Evolutionary conservation across 208 protist genomes (phyloP).

Genomic region (Balamuthia mandrillaris): DNA sequence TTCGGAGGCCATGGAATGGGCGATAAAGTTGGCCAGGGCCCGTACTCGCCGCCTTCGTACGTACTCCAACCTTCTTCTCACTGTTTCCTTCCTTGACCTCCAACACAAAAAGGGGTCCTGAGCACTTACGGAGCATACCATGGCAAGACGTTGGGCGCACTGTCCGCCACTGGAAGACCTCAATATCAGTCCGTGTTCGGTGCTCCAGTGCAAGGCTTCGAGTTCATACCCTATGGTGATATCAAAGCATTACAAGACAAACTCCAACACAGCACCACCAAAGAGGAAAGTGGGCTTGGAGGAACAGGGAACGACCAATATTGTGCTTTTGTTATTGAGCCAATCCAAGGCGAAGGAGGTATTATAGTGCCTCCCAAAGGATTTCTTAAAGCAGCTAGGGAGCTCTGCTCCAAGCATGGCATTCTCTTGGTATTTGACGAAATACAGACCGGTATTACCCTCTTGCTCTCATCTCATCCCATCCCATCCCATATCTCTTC

Average conservation of each 20-base stretch:
- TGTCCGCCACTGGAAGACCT: neutral
- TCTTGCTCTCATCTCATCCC: neutral
- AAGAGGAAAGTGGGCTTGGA: neutral
- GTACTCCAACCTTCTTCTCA: neutral
- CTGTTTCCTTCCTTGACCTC: neutral
- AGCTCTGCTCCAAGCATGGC: slow-evolving; percentile 78
- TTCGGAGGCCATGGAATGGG: slow-evolving; percentile 19
- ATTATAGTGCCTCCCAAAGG: slow-evolving; percentile 75
- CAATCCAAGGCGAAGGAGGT: slow-evolving; percentile 91
- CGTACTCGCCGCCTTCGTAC: neutral
- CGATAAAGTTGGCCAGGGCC: slow-evolving; percentile 8
- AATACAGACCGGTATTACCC: slow-evolving; percentile 63
- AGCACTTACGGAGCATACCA: neutral
- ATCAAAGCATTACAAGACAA: neutral
- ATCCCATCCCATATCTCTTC: neutral
- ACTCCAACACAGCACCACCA: neutral
- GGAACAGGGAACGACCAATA: neutral
- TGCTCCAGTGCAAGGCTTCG: neutral
- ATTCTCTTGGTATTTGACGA: slow-evolving; percentile 78
- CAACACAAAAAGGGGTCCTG: neutral
- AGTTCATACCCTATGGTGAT: slow-evolving; percentile 1
- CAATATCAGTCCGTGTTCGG: slow-evolving; percentile 6
- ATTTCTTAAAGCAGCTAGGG: slow-evolving; percentile 64
- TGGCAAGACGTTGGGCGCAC: slow-evolving; percentile 6
- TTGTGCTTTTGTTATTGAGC: slow-evolving; percentile 82